Base-by-base conservation (phyloP, 1,139 yeast species). In the Blastobotrys serpentis region DNA sequence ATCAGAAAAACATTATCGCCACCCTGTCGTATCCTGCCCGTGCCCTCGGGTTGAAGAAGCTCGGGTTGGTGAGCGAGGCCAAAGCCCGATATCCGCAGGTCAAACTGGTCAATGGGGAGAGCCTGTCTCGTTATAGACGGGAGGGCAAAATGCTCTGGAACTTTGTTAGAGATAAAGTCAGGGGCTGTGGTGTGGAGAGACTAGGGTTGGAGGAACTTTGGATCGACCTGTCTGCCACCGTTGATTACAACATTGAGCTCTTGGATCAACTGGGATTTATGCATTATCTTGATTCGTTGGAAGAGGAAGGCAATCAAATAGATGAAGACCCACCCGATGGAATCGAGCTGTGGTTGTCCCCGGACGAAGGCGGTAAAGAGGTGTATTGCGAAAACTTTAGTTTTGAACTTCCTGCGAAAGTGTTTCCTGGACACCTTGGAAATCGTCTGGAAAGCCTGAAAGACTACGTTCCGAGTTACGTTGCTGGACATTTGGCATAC, bases 181-280 rank as follows among this genome's bases (percentile, higher is more conserved):
- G 57, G 17, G 58, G 56, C 1, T 51, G 52, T 11, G 58, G 63
- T 1, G 59, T 68, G 4, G 70, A 68, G 46, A 55, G 72, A 37
- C 55, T 68, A n/a, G 72, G 72, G 1, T 56, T 68, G 46, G 72
- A 68, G 49, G 72, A 68, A 50, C 50, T 68, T 56, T 56, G 69
- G 56, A 51, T 68, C 11, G 71, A 68, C 43, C 47, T 68, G 19
- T 56, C 67, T 1, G 54, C 47, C 1, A 46, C 56, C 10, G 58
- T 65, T 3, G 56, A 55, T 2, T 42, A 21, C n/a, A 60, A 57
- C 37, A 16, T 54, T 8, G 49, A 46, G n/a, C 32, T 43, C 6
- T 48, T 62, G 25, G 46, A 43, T 10, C 49, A 43, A 21, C 32
- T 46, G 3, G 56, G 58, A 2, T 44, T 59, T 10, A 26, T 54